Base-by-base conservation (phyloP, 768 basidiomycete species). In the Mycena galopus region DNA sequence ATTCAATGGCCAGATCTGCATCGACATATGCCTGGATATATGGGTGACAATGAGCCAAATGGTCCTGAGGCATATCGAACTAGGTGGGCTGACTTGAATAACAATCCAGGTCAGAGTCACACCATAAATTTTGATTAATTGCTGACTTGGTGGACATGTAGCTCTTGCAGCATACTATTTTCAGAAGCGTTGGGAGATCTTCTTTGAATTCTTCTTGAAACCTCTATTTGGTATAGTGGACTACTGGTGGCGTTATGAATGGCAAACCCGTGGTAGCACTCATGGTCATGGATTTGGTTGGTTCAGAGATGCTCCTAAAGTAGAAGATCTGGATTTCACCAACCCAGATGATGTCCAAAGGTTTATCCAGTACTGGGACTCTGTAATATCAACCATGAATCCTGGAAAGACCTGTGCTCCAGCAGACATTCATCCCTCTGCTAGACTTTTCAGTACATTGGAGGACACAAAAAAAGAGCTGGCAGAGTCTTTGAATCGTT, bases 221-320 rank as follows among this genome's bases (percentile, higher is more conserved):
- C 44, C 32, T 3, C 50, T 59, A 21, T 75, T 75, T 23, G 69
- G 73, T 6, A 68, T 79, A 27, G 69, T 68, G 47, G 73, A 78
- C 61, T 78, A 56, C 29, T 79, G 77, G 78, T 78, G 68, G 65
- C 67, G 75, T 30, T 77, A 72, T 69, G 76, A 78, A 58, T 78
- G 76, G 76, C 77, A 75, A 60, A 63, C 70, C 29, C 73, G 73
- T 39, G 78, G 78, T 0, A 78, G 78, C 55, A 71, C 74, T 50
- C 78, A 79, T 67, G 55, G 78, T 7, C 79, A 79, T 72, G 78
- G 78, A 4, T 81, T 81, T 53, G 51, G 79, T 1, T 81, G 80
- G 80, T 21, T 79, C 3, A 61, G 67, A 42, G 71, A 76, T 67
- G 78, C 79, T 11, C 80, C 79, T 4, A 65, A 70, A 21, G 62